A percentile compares a stretch with the other conserved stretches of the same genome.
Evolutionary conservation across 169 alveolate species (phyloP).

Genomic region (Eimeria tenella): DNA sequence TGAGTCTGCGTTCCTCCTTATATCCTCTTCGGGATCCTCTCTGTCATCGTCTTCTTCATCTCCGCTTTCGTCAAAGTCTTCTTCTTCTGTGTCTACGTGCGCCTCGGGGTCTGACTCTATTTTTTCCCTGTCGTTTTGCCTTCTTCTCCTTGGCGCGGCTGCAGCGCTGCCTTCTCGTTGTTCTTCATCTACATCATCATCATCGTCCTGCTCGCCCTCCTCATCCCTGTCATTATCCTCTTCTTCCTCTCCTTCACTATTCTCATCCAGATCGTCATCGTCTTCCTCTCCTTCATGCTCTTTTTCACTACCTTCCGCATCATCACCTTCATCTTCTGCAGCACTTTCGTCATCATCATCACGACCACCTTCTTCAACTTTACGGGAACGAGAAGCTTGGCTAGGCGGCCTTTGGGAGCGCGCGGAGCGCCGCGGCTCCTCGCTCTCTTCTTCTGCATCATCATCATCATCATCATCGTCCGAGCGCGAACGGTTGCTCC

Average conservation of each 20-base stretch:
- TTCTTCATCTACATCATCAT: neutral
- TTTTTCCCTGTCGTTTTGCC: neutral
- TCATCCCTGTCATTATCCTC: neutral
- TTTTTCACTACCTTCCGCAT: neutral
- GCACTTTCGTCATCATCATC: neutral
- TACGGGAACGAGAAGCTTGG: neutral
- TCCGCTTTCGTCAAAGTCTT: neutral
- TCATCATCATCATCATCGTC: neutral
- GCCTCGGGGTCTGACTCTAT: neutral
- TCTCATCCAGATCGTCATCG: neutral
- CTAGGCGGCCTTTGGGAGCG: neutral
- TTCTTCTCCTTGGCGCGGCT: neutral
- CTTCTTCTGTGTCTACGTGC: neutral
- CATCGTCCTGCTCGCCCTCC: neutral
- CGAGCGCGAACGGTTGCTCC: no score
- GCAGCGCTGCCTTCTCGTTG: neutral
- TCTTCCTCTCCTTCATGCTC: neutral
- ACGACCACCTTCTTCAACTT: neutral
- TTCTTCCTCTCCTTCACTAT: neutral
- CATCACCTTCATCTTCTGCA: neutral
- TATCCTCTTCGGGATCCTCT: neutral
- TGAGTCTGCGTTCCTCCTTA: neutral
- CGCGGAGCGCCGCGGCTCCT: neutral
- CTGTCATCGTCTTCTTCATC: neutral
- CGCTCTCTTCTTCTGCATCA: neutral